phyloP scores from a whole-genome alignment of 768 basidiomycete genomes.

The Hygrophorus russula region DNA sequence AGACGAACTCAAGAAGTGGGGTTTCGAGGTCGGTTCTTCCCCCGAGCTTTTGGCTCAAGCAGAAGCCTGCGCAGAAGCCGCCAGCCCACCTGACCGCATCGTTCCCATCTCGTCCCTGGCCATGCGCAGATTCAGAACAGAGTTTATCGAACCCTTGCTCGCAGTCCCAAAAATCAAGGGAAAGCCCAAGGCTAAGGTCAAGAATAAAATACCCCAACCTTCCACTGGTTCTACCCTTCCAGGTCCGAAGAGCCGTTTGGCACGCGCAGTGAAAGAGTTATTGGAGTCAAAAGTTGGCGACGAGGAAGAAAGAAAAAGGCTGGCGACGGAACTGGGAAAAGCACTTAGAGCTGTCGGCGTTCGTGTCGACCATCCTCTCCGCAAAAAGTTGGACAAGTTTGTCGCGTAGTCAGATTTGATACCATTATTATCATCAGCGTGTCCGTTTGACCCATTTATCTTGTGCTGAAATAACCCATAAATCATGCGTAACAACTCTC shows the following conservation, averaged over 20 bases:
- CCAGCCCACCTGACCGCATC: conserved; percentile 55
- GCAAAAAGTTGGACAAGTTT: conserved; percentile 58
- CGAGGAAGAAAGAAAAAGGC: conserved; percentile 30
- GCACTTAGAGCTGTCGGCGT: conserved; percentile 44
- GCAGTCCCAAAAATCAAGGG: conserved; percentile 56
- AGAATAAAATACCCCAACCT: conserved; percentile 30
- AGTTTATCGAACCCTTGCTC: conserved; percentile 60
- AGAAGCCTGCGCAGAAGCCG: conserved; percentile 66
- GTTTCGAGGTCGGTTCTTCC: conserved; percentile 42
- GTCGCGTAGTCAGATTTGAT: conserved; percentile 14
- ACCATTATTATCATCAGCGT: background rate
- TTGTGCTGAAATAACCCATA: too few species aligned
- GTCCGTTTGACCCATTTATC: too few species aligned
- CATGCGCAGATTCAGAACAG: conserved; percentile 59
- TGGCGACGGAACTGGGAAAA: conserved; percentile 41
- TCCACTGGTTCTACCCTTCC: conserved; percentile 25
- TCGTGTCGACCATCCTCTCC: conserved; percentile 52
- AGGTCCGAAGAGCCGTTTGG: conserved; percentile 53
- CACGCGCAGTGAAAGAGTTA: conserved; percentile 55
- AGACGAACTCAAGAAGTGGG: conserved; percentile 65
- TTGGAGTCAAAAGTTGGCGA: conserved; percentile 41
- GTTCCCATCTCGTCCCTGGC: conserved; percentile 56
- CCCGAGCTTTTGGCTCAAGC: conserved; percentile 38
- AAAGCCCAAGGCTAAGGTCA: conserved; percentile 28
- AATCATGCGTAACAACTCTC: too few species aligned